Percentiles rank a stretch among this genome's conserved stretches.
phyloP scores from a whole-genome alignment of 768 basidiomycete species.

The Lactarius hengduanensis region DNA sequence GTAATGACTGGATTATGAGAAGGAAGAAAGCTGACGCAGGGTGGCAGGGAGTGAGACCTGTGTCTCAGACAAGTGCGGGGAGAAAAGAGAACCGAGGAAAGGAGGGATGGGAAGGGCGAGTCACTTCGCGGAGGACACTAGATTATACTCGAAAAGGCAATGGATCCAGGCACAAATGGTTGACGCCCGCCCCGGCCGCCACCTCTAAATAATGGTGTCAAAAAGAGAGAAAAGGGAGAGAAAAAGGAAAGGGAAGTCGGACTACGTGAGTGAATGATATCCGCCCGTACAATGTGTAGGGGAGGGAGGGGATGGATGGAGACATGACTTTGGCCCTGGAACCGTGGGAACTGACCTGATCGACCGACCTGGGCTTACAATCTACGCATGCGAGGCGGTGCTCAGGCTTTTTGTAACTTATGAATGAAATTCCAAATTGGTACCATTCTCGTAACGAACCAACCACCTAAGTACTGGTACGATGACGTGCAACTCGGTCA shows the following conservation, averaged over 20 bases:
- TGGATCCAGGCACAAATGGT: not conserved
- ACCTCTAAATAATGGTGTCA: not conserved
- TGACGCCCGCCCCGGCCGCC: not conserved
- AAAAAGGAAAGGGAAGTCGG: not conserved
- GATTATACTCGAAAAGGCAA: constrained; percentile 11
- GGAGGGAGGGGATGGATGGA: not conserved
- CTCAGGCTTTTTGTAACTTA: not conserved
- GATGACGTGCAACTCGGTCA: not conserved
- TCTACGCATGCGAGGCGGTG: not conserved
- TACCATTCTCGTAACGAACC: not conserved
- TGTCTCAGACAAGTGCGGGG: not conserved
- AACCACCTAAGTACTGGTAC: not conserved
- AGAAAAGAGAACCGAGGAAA: not conserved
- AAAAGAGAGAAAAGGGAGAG: not conserved
- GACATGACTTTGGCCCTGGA: too few relatives aligned
- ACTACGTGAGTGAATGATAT: not conserved
- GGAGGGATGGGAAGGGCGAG: not conserved
- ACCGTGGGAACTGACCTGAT: not conserved
- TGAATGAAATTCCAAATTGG: not conserved
- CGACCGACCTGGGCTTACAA: not conserved
- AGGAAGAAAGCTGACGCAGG: not conserved
- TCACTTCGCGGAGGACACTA: not conserved
- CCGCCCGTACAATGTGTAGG: not conserved
- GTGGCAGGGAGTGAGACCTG: not conserved
- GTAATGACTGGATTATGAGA: not conserved